These are phyloP conservation scores for Knoxia roxburghii DNA, from an alignment of 257 asterid genomes.

Conservation along the genomic window DNA sequence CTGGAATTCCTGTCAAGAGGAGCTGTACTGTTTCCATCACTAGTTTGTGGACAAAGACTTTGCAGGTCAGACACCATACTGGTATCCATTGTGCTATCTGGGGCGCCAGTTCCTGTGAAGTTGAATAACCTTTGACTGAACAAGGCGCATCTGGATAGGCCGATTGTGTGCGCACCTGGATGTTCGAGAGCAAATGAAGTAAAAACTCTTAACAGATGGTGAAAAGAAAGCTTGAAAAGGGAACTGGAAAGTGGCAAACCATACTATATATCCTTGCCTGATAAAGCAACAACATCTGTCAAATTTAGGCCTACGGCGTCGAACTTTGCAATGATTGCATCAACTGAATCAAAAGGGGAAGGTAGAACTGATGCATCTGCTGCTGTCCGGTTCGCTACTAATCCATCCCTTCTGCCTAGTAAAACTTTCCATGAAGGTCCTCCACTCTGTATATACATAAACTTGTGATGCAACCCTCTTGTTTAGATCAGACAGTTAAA, in stretches of 20 bases:
- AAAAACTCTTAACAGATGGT: background rate
- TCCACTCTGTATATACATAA: conserved; percentile 47
- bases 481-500: too few species aligned
- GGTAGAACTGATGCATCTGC: conserved; percentile 51
- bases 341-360: conserved; percentile 54
- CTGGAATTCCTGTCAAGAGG: conserved; percentile 55
- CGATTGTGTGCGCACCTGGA: conserved; percentile 73
- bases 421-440: conserved; percentile 70
- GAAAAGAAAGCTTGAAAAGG: background rate
- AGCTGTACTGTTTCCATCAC: conserved; percentile 61
- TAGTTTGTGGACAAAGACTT: conserved; percentile 37
- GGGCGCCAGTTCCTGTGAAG: conserved; percentile 63
- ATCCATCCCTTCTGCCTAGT: conserved; percentile 82
- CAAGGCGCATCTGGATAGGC: conserved; percentile 46
- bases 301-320: conserved; percentile 47
- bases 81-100: conserved; percentile 54
- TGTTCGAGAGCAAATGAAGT: background rate
- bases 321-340: conserved; percentile 43
- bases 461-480: too few species aligned
- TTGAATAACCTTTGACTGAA: conserved; percentile 59
- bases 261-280: conserved; percentile 33
- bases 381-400: conserved; percentile 54
- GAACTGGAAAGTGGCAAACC: background rate
- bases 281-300: conserved; percentile 63
- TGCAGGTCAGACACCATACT: conserved; percentile 40